phyloP scores from a whole-genome alignment of 1,284 basidiomycete species.

The Cutaneotrichosporon cavernicola region DNA sequence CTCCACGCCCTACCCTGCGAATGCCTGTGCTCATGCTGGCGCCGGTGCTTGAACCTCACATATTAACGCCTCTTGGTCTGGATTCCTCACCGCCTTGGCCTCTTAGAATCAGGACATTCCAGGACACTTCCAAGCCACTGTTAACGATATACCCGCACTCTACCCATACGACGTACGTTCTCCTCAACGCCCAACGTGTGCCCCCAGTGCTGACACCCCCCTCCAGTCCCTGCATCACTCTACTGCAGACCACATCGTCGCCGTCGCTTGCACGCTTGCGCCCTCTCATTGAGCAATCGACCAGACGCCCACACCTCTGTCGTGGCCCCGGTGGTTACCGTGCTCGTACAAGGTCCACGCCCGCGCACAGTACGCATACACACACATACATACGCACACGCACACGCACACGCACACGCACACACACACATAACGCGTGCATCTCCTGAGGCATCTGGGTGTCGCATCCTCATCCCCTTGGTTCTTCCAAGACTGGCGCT shows the following conservation, averaged over 20 bases:
- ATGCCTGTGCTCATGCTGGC: not conserved
- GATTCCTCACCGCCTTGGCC: slow-evolving; percentile 5
- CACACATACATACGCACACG: not conserved
- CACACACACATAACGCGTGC: slow-evolving; percentile 5
- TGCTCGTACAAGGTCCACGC: not conserved
- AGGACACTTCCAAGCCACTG: not conserved
- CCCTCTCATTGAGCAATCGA: not conserved
- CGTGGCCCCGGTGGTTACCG: not conserved
- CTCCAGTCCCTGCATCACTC: not conserved
- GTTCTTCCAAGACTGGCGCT: not conserved
- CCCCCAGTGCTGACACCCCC: not conserved
- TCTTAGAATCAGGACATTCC: not conserved
- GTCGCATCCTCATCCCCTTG: not conserved
- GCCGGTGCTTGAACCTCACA: not conserved
- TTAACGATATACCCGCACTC: not conserved
- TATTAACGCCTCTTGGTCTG: not conserved
- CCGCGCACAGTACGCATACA: too few relatives aligned
- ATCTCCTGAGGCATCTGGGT: not conserved
- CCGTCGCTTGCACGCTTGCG: not conserved
- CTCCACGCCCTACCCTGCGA: not conserved
- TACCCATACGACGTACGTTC: not conserved
- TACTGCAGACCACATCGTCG: not conserved
- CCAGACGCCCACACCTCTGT: not conserved
- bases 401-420: not conserved
- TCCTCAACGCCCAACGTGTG: not conserved